Conservation (phyloP, 1,139 yeast genomes). For the Hemisphaericaspora subhashii region DNA sequence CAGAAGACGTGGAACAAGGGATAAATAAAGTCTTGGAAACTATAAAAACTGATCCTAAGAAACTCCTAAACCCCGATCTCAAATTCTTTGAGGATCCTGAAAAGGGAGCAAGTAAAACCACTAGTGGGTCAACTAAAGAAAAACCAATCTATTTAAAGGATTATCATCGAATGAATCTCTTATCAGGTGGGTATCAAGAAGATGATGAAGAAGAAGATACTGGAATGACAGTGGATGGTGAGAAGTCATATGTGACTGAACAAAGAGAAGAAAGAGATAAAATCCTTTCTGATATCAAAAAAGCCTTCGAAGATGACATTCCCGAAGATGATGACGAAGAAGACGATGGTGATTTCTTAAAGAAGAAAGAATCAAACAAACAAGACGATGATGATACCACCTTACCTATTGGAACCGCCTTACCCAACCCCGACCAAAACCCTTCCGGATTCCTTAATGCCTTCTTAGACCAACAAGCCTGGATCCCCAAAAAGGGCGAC, state of each 20-base stretch:
- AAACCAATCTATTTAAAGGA: conserved; percentile 90
- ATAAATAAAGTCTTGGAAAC: conserved; percentile 71
- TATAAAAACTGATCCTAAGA: conserved; percentile 62
- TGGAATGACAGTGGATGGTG: conserved; percentile 40
- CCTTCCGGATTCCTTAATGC: conserved; percentile 70
- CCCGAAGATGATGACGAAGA: conserved; percentile 54
- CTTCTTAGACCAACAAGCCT: conserved; percentile 75
- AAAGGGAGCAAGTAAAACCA: conserved; percentile 24
- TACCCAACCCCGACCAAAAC: conserved; percentile 72
- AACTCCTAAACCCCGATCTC: conserved; percentile 63
- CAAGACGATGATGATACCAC: conserved; percentile 12
- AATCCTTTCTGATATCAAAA: conserved; percentile 72
- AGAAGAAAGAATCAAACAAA: conserved; percentile 37
- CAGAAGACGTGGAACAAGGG: conserved; percentile 82
- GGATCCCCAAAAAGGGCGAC: conserved; percentile 73
- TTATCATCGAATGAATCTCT: conserved; percentile 80
- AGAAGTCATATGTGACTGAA: conserved; percentile 68
- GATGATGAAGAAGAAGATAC: conserved; percentile 53
- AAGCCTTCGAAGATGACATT: conserved; percentile 54
- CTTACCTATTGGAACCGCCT: conserved; percentile 24
- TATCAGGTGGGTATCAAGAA: conserved; percentile 57
- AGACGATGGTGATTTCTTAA: conserved; percentile 47
- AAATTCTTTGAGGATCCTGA: conserved; percentile 72
- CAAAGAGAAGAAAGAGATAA: conserved; percentile 74
- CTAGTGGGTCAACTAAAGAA: conserved; percentile 34